Percentiles rank a stretch among this genome's conserved stretches.
Evolutionary conservation across 2,329 filamentous ascomycete species (phyloP).

Genomic region (Ascochyta clinopodiicola): DNA sequence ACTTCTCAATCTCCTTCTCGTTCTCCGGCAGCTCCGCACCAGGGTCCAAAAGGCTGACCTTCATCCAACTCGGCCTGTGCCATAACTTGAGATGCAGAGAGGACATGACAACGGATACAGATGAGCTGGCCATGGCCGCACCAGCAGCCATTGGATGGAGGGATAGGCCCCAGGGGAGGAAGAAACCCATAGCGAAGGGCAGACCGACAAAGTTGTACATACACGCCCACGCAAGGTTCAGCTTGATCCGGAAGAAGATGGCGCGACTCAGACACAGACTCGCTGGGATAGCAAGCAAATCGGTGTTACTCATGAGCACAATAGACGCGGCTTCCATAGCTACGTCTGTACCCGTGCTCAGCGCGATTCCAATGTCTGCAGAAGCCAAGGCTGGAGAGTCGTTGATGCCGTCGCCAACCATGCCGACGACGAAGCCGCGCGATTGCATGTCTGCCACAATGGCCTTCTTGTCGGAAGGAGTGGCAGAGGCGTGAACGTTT

Average conservation of each 20-base stretch:
- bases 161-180: constrained; percentile 85
- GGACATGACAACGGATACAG: constrained; percentile 86
- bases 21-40: constrained; percentile 35
- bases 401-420: constrained; percentile 98
- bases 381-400: constrained; percentile 94
- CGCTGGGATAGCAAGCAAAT: constrained; percentile 91
- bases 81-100: constrained; percentile 86
- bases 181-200: constrained; percentile 95
- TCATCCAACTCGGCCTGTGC: constrained; percentile 86
- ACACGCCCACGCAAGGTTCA: constrained; percentile 92
- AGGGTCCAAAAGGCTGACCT: constrained; percentile 67
- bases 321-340: constrained; percentile 97
- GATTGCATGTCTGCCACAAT: constrained; percentile 81
- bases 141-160: constrained; percentile 94
- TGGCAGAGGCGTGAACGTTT: constrained; percentile 84
- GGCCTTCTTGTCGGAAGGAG: constrained; percentile 86
- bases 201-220: constrained; percentile 90
- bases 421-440: constrained; percentile 79
- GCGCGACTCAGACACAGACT: constrained; percentile 79
- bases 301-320: constrained; percentile 90
- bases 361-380: constrained; percentile 90
- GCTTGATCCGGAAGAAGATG: constrained; percentile 91
- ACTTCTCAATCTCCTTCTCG: constrained; percentile 37
- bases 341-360: constrained; percentile 91
- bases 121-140: constrained; percentile 90